phyloP scores from a whole-genome alignment of 2,329 filamentous ascomycete species.

The Boeremia exigua region DNA sequence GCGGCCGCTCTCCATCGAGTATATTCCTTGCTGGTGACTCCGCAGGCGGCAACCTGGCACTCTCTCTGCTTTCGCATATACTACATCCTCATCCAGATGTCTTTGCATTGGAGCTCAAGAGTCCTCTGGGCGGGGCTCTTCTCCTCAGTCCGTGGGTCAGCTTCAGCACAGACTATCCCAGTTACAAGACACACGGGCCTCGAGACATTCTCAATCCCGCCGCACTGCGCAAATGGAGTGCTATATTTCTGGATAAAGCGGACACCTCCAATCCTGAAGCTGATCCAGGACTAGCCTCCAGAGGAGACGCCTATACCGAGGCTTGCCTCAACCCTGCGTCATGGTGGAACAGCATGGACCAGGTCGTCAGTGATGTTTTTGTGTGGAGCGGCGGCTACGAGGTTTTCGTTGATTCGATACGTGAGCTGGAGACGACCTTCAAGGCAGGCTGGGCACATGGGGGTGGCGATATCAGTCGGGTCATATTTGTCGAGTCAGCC shows the following conservation, averaged over 20 bases:
- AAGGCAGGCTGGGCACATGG: conserved; percentile 25
- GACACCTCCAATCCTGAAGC: conserved; percentile 14
- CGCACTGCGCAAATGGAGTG: conserved; percentile 20
- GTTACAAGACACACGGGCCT: conserved; percentile 19
- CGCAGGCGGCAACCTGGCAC: conserved; percentile 20
- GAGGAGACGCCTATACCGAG: conserved; percentile 26
- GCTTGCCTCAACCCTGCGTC: conserved; percentile 16
- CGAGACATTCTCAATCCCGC: conserved; percentile 16
- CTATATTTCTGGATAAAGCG: conserved; percentile 24
- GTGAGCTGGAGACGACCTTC: conserved; percentile 12
- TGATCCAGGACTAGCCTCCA: conserved; percentile 18
- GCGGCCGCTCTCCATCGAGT: conserved; percentile 14
- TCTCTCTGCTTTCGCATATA: conserved; percentile 33
- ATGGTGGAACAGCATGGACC: conserved; percentile 20
- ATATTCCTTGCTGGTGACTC: conserved; percentile 24
- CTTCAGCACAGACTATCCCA: conserved; percentile 23
- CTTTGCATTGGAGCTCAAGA: conserved; percentile 18
- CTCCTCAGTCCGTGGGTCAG: conserved; percentile 26
- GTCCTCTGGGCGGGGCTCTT: conserved; percentile 13
- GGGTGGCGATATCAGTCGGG: conserved; percentile 17
- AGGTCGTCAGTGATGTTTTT: conserved; percentile 17
- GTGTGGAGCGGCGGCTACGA: conserved; percentile 16
- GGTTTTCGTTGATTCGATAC: conserved; percentile 22
- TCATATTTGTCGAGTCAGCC: conserved; percentile 19
- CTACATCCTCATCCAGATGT: conserved; percentile 33